phyloP scores from a whole-genome alignment of 169 alveolate genomes.

The Eimeria maxima region DNA sequence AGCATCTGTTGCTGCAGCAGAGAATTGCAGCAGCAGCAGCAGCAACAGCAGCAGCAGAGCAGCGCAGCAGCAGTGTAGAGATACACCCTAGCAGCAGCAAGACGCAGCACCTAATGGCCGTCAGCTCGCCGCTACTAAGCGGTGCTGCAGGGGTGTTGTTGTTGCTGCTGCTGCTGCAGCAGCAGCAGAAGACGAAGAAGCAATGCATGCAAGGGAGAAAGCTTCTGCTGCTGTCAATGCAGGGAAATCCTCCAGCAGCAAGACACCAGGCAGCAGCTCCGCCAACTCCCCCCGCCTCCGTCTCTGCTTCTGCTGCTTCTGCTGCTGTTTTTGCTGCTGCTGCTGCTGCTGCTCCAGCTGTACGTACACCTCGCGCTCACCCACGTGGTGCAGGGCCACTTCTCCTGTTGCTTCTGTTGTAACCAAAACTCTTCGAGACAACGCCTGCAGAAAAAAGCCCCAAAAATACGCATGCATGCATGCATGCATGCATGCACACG shows the following conservation, averaged over 20 bases:
- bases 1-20: not conserved
- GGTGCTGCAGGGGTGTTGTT: too few species aligned
- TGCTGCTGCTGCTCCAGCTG: conserved; percentile 31
- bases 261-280: not conserved
- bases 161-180: conserved; percentile 12
- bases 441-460: not conserved
- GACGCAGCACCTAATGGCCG: too few species aligned
- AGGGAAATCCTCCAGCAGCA: not conserved
- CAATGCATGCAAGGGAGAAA: conserved; percentile 20
- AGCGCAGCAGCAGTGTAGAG: not conserved
- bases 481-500: conserved; percentile 42
- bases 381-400: conserved; percentile 43
- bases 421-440: not conserved
- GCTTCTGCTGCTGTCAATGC: conserved; percentile 5
- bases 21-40: conserved; percentile 45
- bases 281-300: not conserved
- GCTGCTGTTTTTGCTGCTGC: conserved; percentile 19
- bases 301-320: not conserved
- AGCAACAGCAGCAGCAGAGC: conserved; percentile 11
- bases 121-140: too few species aligned
- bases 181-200: conserved; percentile 4
- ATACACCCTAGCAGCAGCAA: too few species aligned
- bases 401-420: not conserved
- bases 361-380: conserved; percentile 29
- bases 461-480: conserved; percentile 8